phyloP scores from a whole-genome alignment of 305 asterid species.

The Fraxinus latifolia region DNA sequence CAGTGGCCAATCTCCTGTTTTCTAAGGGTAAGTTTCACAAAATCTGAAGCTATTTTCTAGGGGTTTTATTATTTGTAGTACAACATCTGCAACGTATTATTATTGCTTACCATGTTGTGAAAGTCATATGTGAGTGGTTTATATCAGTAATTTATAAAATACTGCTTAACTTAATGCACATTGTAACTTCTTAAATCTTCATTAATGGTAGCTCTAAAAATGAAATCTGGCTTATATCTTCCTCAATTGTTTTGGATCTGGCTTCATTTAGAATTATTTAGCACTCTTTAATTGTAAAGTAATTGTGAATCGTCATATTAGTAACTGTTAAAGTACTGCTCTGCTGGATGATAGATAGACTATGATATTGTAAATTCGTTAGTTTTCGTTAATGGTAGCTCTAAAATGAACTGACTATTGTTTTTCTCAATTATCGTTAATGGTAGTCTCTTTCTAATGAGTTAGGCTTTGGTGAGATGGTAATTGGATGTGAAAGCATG shows the following conservation, averaged over 20 bases:
- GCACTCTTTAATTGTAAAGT: not conserved
- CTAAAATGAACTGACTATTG: not conserved
- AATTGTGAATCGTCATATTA: no score
- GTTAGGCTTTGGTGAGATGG: not conserved
- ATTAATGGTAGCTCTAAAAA: not conserved
- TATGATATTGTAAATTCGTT: not conserved
- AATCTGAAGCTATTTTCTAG: not conserved
- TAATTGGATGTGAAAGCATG: not conserved
- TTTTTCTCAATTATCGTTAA: not conserved
- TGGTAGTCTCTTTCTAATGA: not conserved
- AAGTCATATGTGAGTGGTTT: not conserved
- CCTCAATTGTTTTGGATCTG: not conserved
- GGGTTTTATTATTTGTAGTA: not conserved
- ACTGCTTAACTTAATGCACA: not conserved
- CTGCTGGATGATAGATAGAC: no score
- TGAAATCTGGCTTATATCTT: not conserved
- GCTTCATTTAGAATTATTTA: not conserved
- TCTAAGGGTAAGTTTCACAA: conserved; percentile 37
- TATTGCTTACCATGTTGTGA: not conserved
- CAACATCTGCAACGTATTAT: not conserved
- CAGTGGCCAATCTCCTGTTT: conserved; percentile 53
- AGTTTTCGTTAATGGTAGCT: not conserved
- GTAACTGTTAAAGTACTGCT: no score
- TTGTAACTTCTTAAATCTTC: not conserved
- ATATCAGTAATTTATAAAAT: not conserved